Percentiles rank a stretch among this genome's conserved stretches.
phyloP scores from a whole-genome alignment of 306 rosid species.

The Morella rubra region DNA sequence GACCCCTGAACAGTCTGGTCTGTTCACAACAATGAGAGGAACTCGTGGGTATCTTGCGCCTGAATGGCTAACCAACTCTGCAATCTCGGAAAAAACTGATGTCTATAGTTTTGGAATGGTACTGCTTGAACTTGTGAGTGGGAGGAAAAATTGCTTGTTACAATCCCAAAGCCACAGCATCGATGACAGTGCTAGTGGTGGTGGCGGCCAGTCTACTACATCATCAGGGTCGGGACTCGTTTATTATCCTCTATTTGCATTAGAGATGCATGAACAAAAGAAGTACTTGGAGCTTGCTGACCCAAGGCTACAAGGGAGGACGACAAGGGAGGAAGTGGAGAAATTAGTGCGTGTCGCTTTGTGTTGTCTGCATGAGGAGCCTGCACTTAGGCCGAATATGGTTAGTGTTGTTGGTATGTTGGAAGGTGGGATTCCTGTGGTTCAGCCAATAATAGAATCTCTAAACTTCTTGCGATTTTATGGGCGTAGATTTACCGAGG shows the following conservation, averaged over 20 bases:
- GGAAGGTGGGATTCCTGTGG: conserved; percentile 70
- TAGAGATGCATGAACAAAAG: conserved; percentile 85
- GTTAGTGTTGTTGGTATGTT: conserved; percentile 69
- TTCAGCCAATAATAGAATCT: conserved; percentile 68
- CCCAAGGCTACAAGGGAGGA: conserved; percentile 67
- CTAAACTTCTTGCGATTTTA: conserved; percentile 77
- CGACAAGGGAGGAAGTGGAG: conserved; percentile 59
- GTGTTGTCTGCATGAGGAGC: conserved; percentile 92
- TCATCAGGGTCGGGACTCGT: conserved; percentile 52
- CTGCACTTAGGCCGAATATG: conserved; percentile 78
- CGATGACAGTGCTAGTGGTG: conserved; percentile 54
- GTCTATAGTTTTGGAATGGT: conserved; percentile 96
- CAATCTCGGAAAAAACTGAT: conserved; percentile 84
- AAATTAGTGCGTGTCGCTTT: conserved; percentile 69
- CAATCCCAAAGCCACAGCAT: conserved; percentile 62
- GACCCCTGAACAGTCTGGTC: conserved; percentile 71
- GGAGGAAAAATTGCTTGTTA: conserved; percentile 65
- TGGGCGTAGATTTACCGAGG: conserved; percentile 75
- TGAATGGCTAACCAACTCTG: conserved; percentile 89
- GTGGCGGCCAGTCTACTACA: conserved; percentile 47
- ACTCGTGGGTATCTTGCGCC: conserved; percentile 96
- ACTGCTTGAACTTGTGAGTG: conserved; percentile 76
- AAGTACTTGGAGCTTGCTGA: conserved; percentile 78
- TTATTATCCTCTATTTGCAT: conserved; percentile 78
- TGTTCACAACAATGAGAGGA: conserved; percentile 95